phyloP scores from a whole-genome alignment of 2,329 filamentous ascomycete genomes.

The Lachnellula occidentalis region DNA sequence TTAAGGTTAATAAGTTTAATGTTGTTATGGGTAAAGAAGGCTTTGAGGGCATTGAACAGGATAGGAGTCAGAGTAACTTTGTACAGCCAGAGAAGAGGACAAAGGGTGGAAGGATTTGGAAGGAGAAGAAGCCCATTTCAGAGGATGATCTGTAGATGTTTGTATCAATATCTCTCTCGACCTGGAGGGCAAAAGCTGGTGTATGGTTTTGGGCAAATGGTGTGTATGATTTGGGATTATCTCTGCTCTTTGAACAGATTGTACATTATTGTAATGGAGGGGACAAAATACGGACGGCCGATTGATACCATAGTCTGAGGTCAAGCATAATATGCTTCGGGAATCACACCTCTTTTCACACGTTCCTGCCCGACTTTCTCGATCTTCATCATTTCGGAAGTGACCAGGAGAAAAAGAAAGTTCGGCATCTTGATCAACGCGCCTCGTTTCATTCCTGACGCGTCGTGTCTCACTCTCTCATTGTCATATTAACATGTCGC shows the following conservation, averaged over 20 bases:
- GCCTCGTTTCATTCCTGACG: background rate
- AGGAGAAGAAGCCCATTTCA: conserved; percentile 30
- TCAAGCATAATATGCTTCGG: too few species aligned
- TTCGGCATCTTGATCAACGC: background rate
- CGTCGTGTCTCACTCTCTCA: background rate
- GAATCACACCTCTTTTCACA: too few species aligned
- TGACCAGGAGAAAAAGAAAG: too few species aligned
- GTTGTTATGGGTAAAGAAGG: conserved; percentile 32
- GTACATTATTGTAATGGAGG: background rate
- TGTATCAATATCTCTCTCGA: background rate
- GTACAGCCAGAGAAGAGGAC: conserved; percentile 29
- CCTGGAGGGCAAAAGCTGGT: background rate
- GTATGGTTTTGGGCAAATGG: background rate
- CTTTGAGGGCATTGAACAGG: conserved; percentile 25
- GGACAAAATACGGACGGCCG: background rate
- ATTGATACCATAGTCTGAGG: too few species aligned
- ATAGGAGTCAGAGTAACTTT: conserved; percentile 17
- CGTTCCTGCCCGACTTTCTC: too few species aligned
- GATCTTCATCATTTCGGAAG: too few species aligned
- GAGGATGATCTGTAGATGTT: conserved; percentile 24
- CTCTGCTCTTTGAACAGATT: background rate
- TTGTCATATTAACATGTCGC: background rate
- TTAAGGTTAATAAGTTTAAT: conserved; percentile 37
- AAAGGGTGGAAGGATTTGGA: conserved; percentile 32
- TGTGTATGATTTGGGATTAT: background rate